These are phyloP conservation scores for Urtica urens DNA, from an alignment of 306 rosid genomes.

Conservation along the genomic window DNA sequence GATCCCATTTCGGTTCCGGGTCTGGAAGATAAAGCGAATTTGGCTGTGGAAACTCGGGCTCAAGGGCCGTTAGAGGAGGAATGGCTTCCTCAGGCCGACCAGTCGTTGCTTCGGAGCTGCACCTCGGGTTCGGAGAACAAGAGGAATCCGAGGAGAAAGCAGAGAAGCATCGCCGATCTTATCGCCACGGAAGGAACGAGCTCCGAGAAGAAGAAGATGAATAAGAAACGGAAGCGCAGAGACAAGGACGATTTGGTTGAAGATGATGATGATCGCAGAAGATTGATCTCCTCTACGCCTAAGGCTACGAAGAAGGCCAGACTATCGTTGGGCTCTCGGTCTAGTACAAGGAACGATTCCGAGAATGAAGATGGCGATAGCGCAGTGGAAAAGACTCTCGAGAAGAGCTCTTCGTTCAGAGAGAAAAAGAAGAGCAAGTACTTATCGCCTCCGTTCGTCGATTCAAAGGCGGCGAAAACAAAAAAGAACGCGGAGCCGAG, in stretches of 20 bases:
- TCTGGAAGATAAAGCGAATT: slow-evolving; percentile 36
- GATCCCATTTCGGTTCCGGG: slow-evolving; percentile 43
- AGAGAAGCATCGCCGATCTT: slow-evolving; percentile 67
- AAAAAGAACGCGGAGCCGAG: slow-evolving; percentile 19
- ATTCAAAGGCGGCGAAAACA: slow-evolving; percentile 17
- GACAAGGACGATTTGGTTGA: not conserved
- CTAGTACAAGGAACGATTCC: slow-evolving; percentile 6
- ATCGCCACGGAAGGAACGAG: slow-evolving; percentile 24
- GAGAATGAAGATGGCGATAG: slow-evolving; percentile 13
- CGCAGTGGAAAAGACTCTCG: slow-evolving; percentile 18
- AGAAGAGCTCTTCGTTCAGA: slow-evolving; percentile 24
- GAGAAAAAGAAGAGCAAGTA: slow-evolving; percentile 82
- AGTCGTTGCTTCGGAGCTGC: slow-evolving; percentile 3
- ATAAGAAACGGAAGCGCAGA: not conserved
- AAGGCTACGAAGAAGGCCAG: slow-evolving; percentile 18
- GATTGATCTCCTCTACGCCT: slow-evolving; percentile 6
- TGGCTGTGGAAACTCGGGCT: slow-evolving; percentile 26
- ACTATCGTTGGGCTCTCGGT: slow-evolving; percentile 12
- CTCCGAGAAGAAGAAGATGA: slow-evolving; percentile 14
- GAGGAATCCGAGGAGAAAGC: slow-evolving; percentile 42
- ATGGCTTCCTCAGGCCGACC: slow-evolving; percentile 25
- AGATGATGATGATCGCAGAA: not conserved
- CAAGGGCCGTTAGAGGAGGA: slow-evolving; percentile 56
- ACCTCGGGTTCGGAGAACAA: slow-evolving; percentile 20
- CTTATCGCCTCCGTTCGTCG: slow-evolving; percentile 76